Conservation (phyloP, 1,284 basidiomycete species). For the Fomes fomentarius region DNA sequence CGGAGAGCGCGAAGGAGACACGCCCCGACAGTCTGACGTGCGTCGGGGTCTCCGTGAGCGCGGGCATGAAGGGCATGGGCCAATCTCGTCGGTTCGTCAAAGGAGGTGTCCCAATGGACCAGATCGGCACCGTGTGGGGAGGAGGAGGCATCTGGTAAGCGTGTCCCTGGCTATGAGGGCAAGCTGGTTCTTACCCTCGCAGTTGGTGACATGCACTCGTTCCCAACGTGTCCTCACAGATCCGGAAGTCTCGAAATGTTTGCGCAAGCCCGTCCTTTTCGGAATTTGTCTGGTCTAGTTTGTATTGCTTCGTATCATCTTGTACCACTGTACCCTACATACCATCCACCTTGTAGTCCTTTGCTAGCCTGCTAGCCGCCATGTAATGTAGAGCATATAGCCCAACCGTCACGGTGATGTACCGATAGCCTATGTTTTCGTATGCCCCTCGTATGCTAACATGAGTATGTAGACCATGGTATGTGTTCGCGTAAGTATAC, state of each 20-base stretch:
- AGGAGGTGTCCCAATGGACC: slow-evolving; percentile 22
- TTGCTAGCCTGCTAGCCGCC: too few relatives aligned
- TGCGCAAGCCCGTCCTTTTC: too few relatives aligned
- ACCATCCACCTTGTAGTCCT: too few relatives aligned
- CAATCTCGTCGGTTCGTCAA: slow-evolving; percentile 27
- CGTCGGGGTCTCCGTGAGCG: slow-evolving; percentile 27
- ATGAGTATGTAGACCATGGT: too few relatives aligned
- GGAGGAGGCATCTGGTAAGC: slow-evolving; percentile 8
- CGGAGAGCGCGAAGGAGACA: slow-evolving; percentile 11
- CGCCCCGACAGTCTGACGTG: slow-evolving; percentile 8
- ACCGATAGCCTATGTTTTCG: too few relatives aligned
- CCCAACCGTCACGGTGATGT: too few relatives aligned
- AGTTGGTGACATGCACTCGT: background rate
- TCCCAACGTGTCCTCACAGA: too few relatives aligned
- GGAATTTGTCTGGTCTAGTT: background rate
- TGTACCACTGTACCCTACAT: too few relatives aligned
- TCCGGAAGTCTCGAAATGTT: too few relatives aligned
- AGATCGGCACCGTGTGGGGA: slow-evolving; percentile 23
- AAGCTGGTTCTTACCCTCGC: slow-evolving; percentile 15
- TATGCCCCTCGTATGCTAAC: too few relatives aligned
- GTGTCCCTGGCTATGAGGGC: background rate
- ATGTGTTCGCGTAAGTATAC: too few relatives aligned
- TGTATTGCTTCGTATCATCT: background rate
- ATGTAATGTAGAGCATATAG: background rate
- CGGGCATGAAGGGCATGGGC: slow-evolving; percentile 22